These are phyloP conservation scores for Sclerotinia minor DNA, from an alignment of 2,329 filamentous ascomycete genomes.

Conservation along the genomic window DNA sequence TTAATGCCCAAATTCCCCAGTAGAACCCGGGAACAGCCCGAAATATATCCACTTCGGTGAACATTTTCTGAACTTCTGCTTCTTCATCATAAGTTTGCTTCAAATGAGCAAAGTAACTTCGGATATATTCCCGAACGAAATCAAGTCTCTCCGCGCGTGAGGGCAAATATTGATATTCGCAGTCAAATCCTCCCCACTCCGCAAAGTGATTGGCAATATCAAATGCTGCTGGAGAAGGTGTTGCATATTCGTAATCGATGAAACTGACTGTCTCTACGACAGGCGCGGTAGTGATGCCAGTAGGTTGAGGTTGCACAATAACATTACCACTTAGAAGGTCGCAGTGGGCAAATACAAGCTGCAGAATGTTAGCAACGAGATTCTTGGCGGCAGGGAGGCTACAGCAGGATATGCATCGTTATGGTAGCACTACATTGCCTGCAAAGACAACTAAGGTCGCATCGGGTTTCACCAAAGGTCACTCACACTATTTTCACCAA, in stretches of 20 bases:
- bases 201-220: constrained; percentile 98
- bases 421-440: constrained; percentile 20
- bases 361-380: constrained; percentile 35
- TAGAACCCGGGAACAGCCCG: constrained; percentile 86
- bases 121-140: constrained; percentile 83
- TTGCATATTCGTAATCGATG: constrained; percentile 98
- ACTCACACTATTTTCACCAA: constrained; percentile 73
- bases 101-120: constrained; percentile 64
- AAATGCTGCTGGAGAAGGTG: constrained; percentile 90
- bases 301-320: constrained; percentile 66
- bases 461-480: constrained; percentile 27
- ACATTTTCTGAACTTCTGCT: constrained; percentile 67
- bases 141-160: constrained; percentile 72
- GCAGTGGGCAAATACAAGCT: constrained; percentile 92
- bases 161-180: constrained; percentile 82
- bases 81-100: constrained; percentile 51
- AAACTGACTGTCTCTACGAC: constrained; percentile 65
- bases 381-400: neutral
- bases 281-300: constrained; percentile 42
- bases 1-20: constrained; percentile 94
- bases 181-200: constrained; percentile 97
- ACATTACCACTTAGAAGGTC: constrained; percentile 96
- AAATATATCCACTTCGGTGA: constrained; percentile 80
- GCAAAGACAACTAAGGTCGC: constrained; percentile 13
- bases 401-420: constrained; percentile 6